These are phyloP conservation scores for Phylloporus sp. DNA, from an alignment of 768 basidiomycete species.

Conservation along the genomic window DNA sequence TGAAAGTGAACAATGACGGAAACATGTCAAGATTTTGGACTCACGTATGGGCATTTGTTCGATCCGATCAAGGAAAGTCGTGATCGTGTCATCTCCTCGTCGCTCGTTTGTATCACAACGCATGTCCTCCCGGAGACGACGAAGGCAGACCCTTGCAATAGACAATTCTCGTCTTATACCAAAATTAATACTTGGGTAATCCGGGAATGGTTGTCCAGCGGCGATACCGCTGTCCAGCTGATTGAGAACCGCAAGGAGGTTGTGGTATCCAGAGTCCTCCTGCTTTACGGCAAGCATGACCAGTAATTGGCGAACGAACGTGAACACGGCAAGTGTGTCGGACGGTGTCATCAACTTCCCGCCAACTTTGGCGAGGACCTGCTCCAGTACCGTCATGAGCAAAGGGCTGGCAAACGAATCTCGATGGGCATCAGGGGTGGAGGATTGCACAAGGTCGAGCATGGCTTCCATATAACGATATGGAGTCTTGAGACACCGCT, in stretches of 20 bases:
- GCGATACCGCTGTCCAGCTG: slow-evolving; percentile 38
- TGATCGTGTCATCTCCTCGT: slow-evolving; percentile 18
- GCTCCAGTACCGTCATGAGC: slow-evolving; percentile 76
- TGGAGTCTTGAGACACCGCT: slow-evolving; percentile 76
- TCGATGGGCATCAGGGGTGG: slow-evolving; percentile 6
- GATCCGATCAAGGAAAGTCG: slow-evolving; percentile 43
- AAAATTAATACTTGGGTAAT: slow-evolving; percentile 32
- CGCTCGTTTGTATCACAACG: neutral
- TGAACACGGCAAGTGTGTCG: slow-evolving; percentile 57
- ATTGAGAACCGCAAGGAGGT: slow-evolving; percentile 29
- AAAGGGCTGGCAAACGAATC: slow-evolving; percentile 63
- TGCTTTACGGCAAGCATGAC: slow-evolving; percentile 56
- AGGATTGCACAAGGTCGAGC: slow-evolving; percentile 30
- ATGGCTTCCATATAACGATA: slow-evolving; percentile 83
- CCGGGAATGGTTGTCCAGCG: slow-evolving; percentile 28
- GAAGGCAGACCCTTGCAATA: slow-evolving; percentile 38
- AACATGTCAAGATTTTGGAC: slow-evolving; percentile 21
- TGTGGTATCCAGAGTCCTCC: slow-evolving; percentile 35
- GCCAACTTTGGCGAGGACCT: slow-evolving; percentile 64
- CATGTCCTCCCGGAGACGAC: slow-evolving; percentile 22
- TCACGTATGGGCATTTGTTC: slow-evolving; percentile 46
- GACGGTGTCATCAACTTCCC: slow-evolving; percentile 52
- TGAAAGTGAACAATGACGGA: neutral
- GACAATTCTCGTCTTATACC: slow-evolving; percentile 46
- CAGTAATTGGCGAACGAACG: slow-evolving; percentile 63